Evolutionary conservation across 192 early-diverging fungal species (phyloP).

Genomic region (Coemansia sp.): DNA sequence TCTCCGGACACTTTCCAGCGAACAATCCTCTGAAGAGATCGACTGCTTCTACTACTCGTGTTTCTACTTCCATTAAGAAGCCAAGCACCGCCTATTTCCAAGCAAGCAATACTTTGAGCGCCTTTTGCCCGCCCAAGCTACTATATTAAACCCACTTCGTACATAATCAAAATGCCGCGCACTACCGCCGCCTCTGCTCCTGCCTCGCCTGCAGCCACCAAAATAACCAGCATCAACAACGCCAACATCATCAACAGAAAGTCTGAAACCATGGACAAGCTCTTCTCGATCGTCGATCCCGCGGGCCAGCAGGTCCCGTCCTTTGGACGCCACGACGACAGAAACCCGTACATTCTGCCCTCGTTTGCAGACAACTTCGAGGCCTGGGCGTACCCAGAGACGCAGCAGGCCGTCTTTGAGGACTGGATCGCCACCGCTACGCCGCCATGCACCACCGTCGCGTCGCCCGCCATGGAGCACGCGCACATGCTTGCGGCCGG

Average conservation of each 20-base stretch:
- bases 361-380: slow-evolving; percentile 47
- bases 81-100: neutral
- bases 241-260: slow-evolving; percentile 17
- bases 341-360: slow-evolving; percentile 37
- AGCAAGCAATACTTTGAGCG: slow-evolving; percentile 1
- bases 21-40: slow-evolving; percentile 40
- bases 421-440: slow-evolving; percentile 43
- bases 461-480: slow-evolving; percentile 33
- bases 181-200: slow-evolving; percentile 19
- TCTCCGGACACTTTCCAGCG: slow-evolving; percentile 40
- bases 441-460: slow-evolving; percentile 37
- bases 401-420: slow-evolving; percentile 48
- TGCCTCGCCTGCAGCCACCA: slow-evolving; percentile 30
- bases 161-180: slow-evolving; percentile 28
- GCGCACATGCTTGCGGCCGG: slow-evolving; percentile 17
- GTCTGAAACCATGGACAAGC: slow-evolving; percentile 41
- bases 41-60: slow-evolving; percentile 53
- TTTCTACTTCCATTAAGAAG: slow-evolving; percentile 31
- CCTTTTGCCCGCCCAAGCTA: neutral
- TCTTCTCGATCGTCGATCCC: slow-evolving; percentile 31
- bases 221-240: slow-evolving; percentile 3
- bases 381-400: slow-evolving; percentile 44
- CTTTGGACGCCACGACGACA: slow-evolving; percentile 34
- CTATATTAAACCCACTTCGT: neutral
- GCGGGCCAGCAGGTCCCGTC: slow-evolving; percentile 24